Conservation (phyloP, 768 basidiomycete genomes). For the Clitopilus passeckerianus region DNA sequence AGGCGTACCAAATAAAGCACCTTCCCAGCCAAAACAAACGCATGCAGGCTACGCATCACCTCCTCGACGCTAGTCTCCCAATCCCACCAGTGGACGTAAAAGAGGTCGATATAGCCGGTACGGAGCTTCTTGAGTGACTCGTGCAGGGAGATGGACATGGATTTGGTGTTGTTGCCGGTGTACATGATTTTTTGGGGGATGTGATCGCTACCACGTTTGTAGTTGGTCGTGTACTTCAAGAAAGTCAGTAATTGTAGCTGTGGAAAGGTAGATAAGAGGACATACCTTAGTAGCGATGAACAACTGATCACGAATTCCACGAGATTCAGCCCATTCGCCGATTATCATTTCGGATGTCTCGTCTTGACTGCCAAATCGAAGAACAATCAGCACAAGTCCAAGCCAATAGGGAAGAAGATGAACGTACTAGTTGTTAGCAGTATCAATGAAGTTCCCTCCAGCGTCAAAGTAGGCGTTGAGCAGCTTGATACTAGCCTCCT, state of each 20-base stretch:
- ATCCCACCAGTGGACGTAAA: constrained; percentile 49
- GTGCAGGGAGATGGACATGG: constrained; percentile 29
- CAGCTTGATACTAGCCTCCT: constrained; percentile 32
- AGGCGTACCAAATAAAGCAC: constrained; percentile 30
- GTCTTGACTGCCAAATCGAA: constrained; percentile 27
- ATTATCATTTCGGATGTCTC: constrained; percentile 38
- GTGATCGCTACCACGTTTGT: constrained; percentile 5
- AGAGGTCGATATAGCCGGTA: constrained; percentile 32
- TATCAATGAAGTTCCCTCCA: constrained; percentile 40
- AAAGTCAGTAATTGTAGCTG: neutral
- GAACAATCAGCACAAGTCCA: neutral
- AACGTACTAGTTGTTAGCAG: constrained; percentile 31
- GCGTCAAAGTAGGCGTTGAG: constrained; percentile 33
- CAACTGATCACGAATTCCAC: constrained; percentile 37
- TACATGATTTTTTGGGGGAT: constrained; percentile 12
- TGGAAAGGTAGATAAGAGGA: too few species aligned
- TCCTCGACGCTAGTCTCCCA: constrained; percentile 46
- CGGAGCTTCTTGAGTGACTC: constrained; percentile 37
- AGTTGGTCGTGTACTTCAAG: constrained; percentile 12
- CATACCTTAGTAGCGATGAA: constrained; percentile 40
- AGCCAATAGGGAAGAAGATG: neutral
- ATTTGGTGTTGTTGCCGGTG: constrained; percentile 39
- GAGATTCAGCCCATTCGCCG: constrained; percentile 41
- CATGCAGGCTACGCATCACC: constrained; percentile 49
- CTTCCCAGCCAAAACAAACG: constrained; percentile 45